Percentiles rank a stretch among this genome's conserved stretches.
Conservation (phyloP, 257 asterid species). For the Paraleonurus japonicus region DNA sequence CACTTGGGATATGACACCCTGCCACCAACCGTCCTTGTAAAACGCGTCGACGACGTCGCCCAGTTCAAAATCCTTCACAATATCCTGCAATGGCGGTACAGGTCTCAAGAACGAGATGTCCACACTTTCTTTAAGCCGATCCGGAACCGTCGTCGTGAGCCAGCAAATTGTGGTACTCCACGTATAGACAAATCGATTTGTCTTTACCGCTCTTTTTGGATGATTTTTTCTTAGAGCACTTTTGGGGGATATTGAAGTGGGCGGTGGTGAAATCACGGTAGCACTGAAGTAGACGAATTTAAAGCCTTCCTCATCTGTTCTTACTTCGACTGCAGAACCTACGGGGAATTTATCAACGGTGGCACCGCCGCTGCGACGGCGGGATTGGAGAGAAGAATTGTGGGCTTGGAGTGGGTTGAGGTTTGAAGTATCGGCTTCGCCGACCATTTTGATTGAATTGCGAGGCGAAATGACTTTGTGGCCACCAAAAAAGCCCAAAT, state of each 20-base stretch:
- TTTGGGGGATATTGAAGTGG: not conserved
- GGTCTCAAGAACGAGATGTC: conserved; percentile 43
- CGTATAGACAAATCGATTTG: conserved; percentile 24
- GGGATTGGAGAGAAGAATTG: conserved; percentile 8
- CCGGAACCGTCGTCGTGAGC: conserved; percentile 35
- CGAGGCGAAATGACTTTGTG: conserved; percentile 20
- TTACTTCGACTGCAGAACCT: conserved; percentile 48
- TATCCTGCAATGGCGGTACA: conserved; percentile 35
- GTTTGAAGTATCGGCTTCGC: conserved; percentile 19
- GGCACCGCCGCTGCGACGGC: conserved; percentile 5
- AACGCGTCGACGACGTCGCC: conserved; percentile 63
- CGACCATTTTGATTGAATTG: conserved; percentile 29
- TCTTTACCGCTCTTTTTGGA: not conserved
- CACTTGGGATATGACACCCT: conserved; percentile 40
- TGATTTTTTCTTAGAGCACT: not conserved
- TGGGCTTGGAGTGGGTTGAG: not conserved
- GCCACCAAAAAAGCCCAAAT: conserved; percentile 21
- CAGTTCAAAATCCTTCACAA: conserved; percentile 24
- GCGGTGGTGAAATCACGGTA: conserved; percentile 22
- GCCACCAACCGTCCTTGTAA: conserved; percentile 74
- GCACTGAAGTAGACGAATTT: conserved; percentile 46
- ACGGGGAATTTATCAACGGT: conserved; percentile 2
- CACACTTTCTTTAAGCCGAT: conserved; percentile 44
- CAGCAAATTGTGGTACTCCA: conserved; percentile 48
- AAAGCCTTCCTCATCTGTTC: conserved; percentile 53